These are phyloP conservation scores for Candida palmyrensis DNA, from an alignment of 805 yeast genomes.

Conservation along the genomic window DNA sequence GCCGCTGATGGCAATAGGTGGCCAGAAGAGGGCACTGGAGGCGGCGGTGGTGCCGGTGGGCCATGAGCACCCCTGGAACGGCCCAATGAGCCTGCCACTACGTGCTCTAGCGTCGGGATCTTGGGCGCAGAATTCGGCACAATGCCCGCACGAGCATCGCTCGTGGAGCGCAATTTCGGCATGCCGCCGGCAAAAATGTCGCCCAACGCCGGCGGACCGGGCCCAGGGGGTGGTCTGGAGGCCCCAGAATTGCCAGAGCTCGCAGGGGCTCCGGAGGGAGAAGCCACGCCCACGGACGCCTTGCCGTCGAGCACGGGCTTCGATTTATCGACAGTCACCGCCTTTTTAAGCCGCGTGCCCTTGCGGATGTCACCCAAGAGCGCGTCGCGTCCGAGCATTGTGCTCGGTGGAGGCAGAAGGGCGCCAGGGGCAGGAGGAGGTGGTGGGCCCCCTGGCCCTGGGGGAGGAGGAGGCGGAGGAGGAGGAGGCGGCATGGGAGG, in stretches of 20 bases:
- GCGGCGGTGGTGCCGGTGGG: too few relatives aligned
- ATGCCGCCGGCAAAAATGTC: conserved; percentile 75
- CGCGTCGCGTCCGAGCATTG: conserved; percentile 33
- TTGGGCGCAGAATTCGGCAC: conserved; percentile 35
- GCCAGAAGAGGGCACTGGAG: too few relatives aligned
- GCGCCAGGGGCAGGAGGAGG: conserved; percentile 19
- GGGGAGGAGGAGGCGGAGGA: conserved; percentile 32
- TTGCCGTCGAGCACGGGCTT: conserved; percentile 54
- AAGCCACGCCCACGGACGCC: conserved; percentile 28
- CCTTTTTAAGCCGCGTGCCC: conserved; percentile 37
- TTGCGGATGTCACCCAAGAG: conserved; percentile 80
- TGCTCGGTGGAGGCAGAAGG: conserved; percentile 9
- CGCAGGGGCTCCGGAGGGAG: conserved; percentile 12
- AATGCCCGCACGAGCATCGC: conserved; percentile 32
- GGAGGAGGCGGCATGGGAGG: conserved; percentile 23
- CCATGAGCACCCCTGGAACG: too few relatives aligned
- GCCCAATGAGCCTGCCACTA: too few relatives aligned
- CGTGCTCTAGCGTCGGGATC: conserved; percentile 23
- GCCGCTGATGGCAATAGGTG: neutral
- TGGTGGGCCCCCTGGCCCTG: conserved; percentile 13
- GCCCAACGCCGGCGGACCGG: conserved; percentile 40
- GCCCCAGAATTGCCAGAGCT: neutral
- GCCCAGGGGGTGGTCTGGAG: too few relatives aligned
- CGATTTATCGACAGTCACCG: conserved; percentile 40
- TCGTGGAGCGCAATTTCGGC: conserved; percentile 54